A percentile compares a stretch with the other conserved stretches of the same genome.
phyloP scores from a whole-genome alignment of 352 stramenopile species.

The Pythium dissimile region DNA sequence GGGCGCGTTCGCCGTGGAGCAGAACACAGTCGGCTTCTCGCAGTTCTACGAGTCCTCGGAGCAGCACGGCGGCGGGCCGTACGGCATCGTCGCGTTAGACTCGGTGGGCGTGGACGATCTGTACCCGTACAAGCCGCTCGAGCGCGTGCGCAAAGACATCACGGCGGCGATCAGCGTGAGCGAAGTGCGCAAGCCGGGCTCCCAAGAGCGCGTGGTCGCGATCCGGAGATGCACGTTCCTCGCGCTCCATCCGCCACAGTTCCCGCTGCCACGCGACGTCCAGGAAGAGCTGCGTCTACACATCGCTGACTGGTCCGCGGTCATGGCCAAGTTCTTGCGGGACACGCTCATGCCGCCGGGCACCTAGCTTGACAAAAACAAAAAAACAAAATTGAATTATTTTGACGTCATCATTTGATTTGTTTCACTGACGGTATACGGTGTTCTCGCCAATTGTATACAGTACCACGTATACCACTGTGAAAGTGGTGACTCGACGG shows the following conservation, averaged over 20 bases:
- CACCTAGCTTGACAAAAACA: too few species aligned
- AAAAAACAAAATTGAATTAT: too few species aligned
- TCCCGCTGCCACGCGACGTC: neutral
- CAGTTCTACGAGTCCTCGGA: slow-evolving; percentile 30
- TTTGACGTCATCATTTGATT: neutral
- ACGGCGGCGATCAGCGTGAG: slow-evolving; percentile 17
- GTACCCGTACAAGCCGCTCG: slow-evolving; percentile 34
- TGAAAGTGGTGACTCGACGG: too few species aligned
- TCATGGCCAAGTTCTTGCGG: slow-evolving; percentile 13
- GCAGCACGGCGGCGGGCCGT: slow-evolving; percentile 13
- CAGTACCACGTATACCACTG: too few species aligned
- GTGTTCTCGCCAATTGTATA: too few species aligned
- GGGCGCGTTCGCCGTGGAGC: slow-evolving; percentile 7
- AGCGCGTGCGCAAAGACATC: slow-evolving; percentile 31
- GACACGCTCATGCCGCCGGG: neutral
- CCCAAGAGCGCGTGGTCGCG: slow-evolving; percentile 7
- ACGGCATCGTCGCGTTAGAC: slow-evolving; percentile 28
- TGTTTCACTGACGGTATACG: too few species aligned
- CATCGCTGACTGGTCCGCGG: slow-evolving; percentile 8
- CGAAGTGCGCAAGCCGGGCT: neutral
- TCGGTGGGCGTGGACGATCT: slow-evolving; percentile 27
- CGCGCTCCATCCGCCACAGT: slow-evolving; percentile 10
- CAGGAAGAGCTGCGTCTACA: slow-evolving; percentile 3
- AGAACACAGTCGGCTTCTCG: slow-evolving; percentile 20
- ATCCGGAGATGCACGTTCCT: slow-evolving; percentile 8